Evolutionary conservation across 148 eudicot species (phyloP), one percentile per base, ranked within the genome.

Genomic region (Tetragonia tetragonoides): DNA sequence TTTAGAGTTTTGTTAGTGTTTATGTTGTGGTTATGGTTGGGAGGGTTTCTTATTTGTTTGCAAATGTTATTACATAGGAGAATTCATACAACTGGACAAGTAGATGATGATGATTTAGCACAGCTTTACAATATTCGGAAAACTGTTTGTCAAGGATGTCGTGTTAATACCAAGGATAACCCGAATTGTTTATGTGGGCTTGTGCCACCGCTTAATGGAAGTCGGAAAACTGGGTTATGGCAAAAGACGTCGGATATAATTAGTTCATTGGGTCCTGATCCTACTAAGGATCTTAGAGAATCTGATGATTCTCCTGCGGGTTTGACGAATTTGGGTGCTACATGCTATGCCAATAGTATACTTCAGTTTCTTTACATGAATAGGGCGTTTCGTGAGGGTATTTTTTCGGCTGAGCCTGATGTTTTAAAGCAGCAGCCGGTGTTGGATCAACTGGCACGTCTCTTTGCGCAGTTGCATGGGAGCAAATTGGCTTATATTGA

Each of bases 261-360:
- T 73, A 76, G 77, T 73, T 84, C 93, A 40, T 78, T 93, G 72
- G 99, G 99, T 79, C 84, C 86, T 64, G 97, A 95, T 80, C 97
- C 97, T 49, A 86, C 94, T 20, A 63, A 68, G 72, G 97, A 93
- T 76, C 87, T 90, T 37, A 91, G 99, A 73, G 81, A 80, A 38
- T 85, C 90, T 47, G 77, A 78, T 37, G 83, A 81, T 38, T 83
- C 88, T 53, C 99, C 99, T 16, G 94, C 99, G 0, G 99, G 99
- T 17, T 90, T 95, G 82, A 93, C 97, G 28, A 95, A 95, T 86
- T 84, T 95, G 71, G 99, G 99, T 37, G 99, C 99, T 11, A 95
- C 99, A 9, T 95, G 99, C 81, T 95, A 95, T 82, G 99, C 99
- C 51, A 95, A 95, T 81, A 95, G 99, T 87, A 95, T 95, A 76